Evolutionary conservation across 768 basidiomycete species (phyloP).

Genomic region (Tubosaeta sp.): DNA sequence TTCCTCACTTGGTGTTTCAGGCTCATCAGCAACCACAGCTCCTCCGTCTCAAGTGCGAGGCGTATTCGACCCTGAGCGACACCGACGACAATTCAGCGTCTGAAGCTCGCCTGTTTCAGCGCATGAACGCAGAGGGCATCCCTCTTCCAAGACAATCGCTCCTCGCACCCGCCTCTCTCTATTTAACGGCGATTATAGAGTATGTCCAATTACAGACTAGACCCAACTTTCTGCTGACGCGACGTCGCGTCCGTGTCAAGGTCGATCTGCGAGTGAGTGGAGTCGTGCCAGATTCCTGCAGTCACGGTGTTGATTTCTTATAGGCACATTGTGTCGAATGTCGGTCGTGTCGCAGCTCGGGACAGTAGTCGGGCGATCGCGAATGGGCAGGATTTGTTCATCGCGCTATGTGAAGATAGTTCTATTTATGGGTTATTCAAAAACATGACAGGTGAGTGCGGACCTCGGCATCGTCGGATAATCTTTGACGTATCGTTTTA

Average conservation of each 20-base stretch:
- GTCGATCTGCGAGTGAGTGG: slow-evolving; percentile 82
- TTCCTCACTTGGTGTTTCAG: background rate
- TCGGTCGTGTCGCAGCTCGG: slow-evolving; percentile 79
- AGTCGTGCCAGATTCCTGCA: background rate
- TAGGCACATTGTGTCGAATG: slow-evolving; percentile 81
- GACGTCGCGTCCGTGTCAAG: slow-evolving; percentile 35
- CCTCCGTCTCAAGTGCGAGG: slow-evolving; percentile 81
- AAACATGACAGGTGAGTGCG: slow-evolving; percentile 70
- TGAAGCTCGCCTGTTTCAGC: slow-evolving; percentile 59
- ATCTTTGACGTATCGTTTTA: slow-evolving; percentile 15
- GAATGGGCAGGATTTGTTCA: slow-evolving; percentile 76
- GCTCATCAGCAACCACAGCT: slow-evolving; percentile 41
- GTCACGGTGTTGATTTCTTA: slow-evolving; percentile 4
- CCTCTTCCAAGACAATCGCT: slow-evolving; percentile 51
- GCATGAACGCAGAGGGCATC: slow-evolving; percentile 50
- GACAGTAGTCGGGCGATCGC: slow-evolving; percentile 79
- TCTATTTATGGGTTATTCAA: slow-evolving; percentile 81
- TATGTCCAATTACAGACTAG: slow-evolving; percentile 22
- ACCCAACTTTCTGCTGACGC: slow-evolving; percentile 24
- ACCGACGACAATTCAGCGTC: slow-evolving; percentile 68
- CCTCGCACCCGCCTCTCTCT: slow-evolving; percentile 79
- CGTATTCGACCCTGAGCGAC: slow-evolving; percentile 82
- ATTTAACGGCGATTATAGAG: slow-evolving; percentile 92
- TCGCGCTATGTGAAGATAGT: slow-evolving; percentile 88
- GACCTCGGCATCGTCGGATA: slow-evolving; percentile 4